Conservation (phyloP, 495 filamentous ascomycete genomes). For the Aspergillus saccharolyticus region DNA sequence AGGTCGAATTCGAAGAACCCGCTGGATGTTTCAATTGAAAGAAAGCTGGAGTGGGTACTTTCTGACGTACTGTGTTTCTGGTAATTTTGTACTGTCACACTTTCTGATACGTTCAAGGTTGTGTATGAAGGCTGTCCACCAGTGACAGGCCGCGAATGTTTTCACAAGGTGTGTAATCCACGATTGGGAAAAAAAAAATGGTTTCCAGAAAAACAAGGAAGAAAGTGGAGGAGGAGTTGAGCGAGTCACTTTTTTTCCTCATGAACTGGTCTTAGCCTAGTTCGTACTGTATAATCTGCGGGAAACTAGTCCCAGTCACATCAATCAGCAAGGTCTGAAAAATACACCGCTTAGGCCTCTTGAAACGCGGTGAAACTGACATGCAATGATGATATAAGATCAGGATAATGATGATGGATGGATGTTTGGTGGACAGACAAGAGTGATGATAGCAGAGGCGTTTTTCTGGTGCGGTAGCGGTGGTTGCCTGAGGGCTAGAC, state of each 20-base stretch:
- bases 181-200: constrained; percentile 6
- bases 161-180: neutral
- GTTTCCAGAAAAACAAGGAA: neutral
- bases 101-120: constrained; percentile 4
- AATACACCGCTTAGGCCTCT: constrained; percentile 8
- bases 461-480: neutral
- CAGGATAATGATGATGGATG: constrained; percentile 11
- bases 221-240: neutral
- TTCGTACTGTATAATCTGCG: neutral
- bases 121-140: neutral
- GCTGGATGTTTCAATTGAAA: constrained; percentile 29
- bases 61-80: constrained; percentile 14
- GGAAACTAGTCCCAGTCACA: constrained; percentile 1
- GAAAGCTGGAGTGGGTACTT: constrained; percentile 24
- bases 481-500: neutral
- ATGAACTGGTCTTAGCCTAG: neutral
- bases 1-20: constrained; percentile 26
- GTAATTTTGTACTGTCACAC: constrained; percentile 9
- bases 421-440: constrained; percentile 2
- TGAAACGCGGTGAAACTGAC: constrained; percentile 3
- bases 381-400: constrained; percentile 20
- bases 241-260: neutral
- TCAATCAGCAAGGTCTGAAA: constrained; percentile 7
- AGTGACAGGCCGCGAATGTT: neutral
- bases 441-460: constrained; percentile 18